Conservation (phyloP, 2,329 filamentous ascomycete genomes). For the Emmonsia crescens region DNA sequence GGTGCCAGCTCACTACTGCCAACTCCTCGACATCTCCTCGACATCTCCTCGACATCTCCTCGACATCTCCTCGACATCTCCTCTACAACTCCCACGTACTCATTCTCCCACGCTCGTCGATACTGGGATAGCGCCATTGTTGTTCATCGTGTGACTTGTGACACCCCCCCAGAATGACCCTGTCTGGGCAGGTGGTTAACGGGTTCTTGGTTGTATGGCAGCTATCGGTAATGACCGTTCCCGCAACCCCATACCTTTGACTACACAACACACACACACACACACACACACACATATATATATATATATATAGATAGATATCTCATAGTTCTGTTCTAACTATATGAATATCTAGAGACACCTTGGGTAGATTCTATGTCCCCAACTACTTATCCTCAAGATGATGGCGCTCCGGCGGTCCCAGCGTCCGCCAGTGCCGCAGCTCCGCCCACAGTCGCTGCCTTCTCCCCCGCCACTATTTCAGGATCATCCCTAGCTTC, state of each 20-base stretch:
- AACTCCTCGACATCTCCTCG: constrained; percentile 3
- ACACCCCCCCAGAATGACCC: constrained; percentile 23
- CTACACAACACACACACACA: too few relatives aligned
- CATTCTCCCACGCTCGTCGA: background rate
- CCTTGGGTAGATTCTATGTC: constrained; percentile 47
- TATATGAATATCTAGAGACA: constrained; percentile 29
- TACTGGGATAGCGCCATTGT: background rate
- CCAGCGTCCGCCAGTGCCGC: constrained; percentile 24
- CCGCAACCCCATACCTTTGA: background rate
- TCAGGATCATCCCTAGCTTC: constrained; percentile 56
- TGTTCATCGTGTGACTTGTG: background rate
- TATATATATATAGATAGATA: too few relatives aligned
- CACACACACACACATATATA: background rate
- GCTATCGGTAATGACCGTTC: constrained; percentile 33
- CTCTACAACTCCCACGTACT: background rate
- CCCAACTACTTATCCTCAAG: constrained; percentile 29
- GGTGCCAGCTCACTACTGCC: background rate
- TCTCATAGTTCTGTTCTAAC: constrained; percentile 3
- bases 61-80: constrained; percentile 2
- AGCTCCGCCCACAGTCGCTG: constrained; percentile 63
- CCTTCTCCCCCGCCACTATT: constrained; percentile 77
- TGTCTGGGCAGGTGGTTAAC: constrained; percentile 22
- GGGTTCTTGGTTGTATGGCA: constrained; percentile 35
- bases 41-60: too few relatives aligned
- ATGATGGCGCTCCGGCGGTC: constrained; percentile 27